These are phyloP conservation scores for Torrubiella hemipterigena DNA, from an alignment of 2,329 filamentous ascomycete species.

Conservation along the genomic window DNA sequence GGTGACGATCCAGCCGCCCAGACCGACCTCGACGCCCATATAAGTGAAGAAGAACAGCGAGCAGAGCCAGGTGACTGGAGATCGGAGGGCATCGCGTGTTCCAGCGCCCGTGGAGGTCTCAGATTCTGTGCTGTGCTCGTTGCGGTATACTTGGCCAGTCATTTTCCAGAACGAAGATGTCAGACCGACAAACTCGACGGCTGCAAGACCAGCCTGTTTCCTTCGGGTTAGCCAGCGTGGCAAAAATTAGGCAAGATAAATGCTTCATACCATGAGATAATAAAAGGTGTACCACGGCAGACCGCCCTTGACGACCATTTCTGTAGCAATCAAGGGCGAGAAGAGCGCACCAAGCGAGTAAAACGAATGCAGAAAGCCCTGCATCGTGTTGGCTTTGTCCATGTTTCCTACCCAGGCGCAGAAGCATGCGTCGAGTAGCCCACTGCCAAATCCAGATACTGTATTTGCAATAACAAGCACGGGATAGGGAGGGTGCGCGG, in stretches of 20 bases:
- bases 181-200: conserved; percentile 41
- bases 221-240: neutral
- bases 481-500: conserved; percentile 52
- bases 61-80: conserved; percentile 51
- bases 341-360: conserved; percentile 56
- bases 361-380: conserved; percentile 52
- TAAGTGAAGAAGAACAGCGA: conserved; percentile 61
- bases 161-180: conserved; percentile 46
- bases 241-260: neutral
- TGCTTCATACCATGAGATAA: conserved; percentile 51
- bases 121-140: conserved; percentile 16
- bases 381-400: conserved; percentile 54
- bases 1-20: conserved; percentile 69
- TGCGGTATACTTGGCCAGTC: conserved; percentile 41
- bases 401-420: conserved; percentile 48
- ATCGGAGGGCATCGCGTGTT: conserved; percentile 25
- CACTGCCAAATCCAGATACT: conserved; percentile 56
- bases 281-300: conserved; percentile 59
- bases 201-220: conserved; percentile 29
- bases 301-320: conserved; percentile 47
- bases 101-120: conserved; percentile 16
- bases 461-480: conserved; percentile 51
- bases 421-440: conserved; percentile 42
- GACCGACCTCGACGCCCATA: conserved; percentile 58
- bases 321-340: conserved; percentile 52